Base-by-base conservation (phyloP, 305 asterid genomes). In the Fraxinus latifolia region DNA sequence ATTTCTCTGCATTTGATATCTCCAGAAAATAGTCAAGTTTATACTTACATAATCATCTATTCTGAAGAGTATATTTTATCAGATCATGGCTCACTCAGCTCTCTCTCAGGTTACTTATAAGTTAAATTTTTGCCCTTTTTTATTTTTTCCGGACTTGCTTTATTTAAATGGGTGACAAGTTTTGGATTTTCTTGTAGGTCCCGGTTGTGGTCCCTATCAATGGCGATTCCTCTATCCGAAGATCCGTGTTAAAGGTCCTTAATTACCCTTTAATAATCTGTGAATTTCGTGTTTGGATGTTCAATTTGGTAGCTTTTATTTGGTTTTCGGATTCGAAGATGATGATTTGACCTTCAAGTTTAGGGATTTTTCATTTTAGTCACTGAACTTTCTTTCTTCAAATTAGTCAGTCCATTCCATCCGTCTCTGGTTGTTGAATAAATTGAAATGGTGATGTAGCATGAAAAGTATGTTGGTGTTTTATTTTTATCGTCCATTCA, bases 231-330 rank as follows among this genome's bases (percentile, higher is more conserved):
- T 80, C 88, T 78, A 74, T 87, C 32, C 87, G 86, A 39, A 88
- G 87, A 83, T 89, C 93, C 71, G 39, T 83, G 8, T 78, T 89
- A 25, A 89, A 90, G 96, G 94, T 92, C 79, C 53, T 47, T 83
- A 27, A 23, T 68, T 33, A 37, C 8, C 37, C 42, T 74, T 25
- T 27, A 23, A 79, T 5, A 17, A 3, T 36, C 29, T 36, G 7
- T 17, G n/a, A n/a, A 23, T 32, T 19, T 33, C 7, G 5, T 7
- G 65, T 27, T 21, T 15, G n/a, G 25, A 53, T 25, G 25, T 53
- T 53, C 25, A 53, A 53, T 53, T 53, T 53, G 25, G 25, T n/a
- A 53, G 65, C 25, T 55, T 55, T 55, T n/a, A 78, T 53, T 78
- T 78, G 47, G 39, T 60, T 25, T 62, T 47, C 32, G 29, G 29